Percentiles rank a stretch among this genome's conserved stretches.
Evolutionary conservation across 2,329 filamentous ascomycete genomes (phyloP).

Genomic region (Colletotrichum tanaceti): DNA sequence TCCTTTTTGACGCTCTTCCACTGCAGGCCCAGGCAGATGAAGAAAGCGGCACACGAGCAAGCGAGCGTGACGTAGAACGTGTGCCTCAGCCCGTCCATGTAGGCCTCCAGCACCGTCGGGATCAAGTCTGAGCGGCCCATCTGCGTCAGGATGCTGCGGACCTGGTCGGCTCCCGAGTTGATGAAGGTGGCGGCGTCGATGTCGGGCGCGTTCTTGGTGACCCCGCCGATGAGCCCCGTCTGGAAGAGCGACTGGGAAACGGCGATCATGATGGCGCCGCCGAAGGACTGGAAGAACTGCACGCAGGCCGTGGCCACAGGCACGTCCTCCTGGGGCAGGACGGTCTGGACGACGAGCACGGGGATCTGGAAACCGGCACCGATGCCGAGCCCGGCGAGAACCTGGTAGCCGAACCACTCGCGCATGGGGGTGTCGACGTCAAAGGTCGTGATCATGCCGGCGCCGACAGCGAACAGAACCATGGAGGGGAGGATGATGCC

Average conservation of each 20-base stretch:
- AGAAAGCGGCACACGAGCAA: slow-evolving; percentile 59
- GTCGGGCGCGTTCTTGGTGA: slow-evolving; percentile 58
- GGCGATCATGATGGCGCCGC: slow-evolving; percentile 73
- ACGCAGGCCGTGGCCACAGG: slow-evolving; percentile 64
- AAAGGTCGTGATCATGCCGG: slow-evolving; percentile 67
- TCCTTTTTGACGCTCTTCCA: slow-evolving; percentile 67
- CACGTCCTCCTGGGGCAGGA: slow-evolving; percentile 59
- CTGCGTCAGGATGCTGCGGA: slow-evolving; percentile 56
- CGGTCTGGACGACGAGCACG: slow-evolving; percentile 64
- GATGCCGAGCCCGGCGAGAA: slow-evolving; percentile 65
- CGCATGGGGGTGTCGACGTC: slow-evolving; percentile 57
- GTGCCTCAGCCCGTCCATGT: slow-evolving; percentile 61
- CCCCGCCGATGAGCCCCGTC: slow-evolving; percentile 67
- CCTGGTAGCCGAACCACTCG: slow-evolving; percentile 70
- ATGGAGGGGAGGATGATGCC: slow-evolving; percentile 56
- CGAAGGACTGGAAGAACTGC: slow-evolving; percentile 73
- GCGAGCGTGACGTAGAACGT: slow-evolving; percentile 65
- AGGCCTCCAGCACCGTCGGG: slow-evolving; percentile 58
- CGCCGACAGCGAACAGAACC: slow-evolving; percentile 57
- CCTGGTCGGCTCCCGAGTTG: slow-evolving; percentile 64
- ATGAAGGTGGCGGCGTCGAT: slow-evolving; percentile 62
- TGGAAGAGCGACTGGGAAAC: slow-evolving; percentile 76
- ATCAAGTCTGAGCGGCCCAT: slow-evolving; percentile 57
- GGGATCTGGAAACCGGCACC: slow-evolving; percentile 62
- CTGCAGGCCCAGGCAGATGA: slow-evolving; percentile 56